phyloP scores from a whole-genome alignment of 129 eudicot genomes.

The Sambucus nigra region DNA sequence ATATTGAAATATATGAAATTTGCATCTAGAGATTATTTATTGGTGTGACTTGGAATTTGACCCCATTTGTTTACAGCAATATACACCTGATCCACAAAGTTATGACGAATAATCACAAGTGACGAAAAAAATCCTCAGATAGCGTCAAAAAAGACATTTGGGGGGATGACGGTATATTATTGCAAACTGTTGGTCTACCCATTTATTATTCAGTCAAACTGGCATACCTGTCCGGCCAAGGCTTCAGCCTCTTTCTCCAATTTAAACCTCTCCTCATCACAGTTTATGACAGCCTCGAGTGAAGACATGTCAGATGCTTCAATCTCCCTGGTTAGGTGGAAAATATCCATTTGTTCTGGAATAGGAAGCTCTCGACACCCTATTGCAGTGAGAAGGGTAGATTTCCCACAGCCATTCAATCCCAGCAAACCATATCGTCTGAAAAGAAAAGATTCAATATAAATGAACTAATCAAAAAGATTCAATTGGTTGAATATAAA shows the following conservation, averaged over 20 bases:
- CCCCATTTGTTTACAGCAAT: too few relatives aligned
- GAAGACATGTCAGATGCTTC: constrained; percentile 98
- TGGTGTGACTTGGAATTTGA: too few relatives aligned
- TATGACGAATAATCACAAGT: too few relatives aligned
- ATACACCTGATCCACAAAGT: too few relatives aligned
- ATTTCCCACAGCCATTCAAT: constrained; percentile 88
- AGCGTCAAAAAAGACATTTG: too few relatives aligned
- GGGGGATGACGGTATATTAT: too few relatives aligned
- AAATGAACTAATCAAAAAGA: neutral
- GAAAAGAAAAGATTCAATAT: constrained; percentile 11
- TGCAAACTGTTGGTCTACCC: too few relatives aligned
- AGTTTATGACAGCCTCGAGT: constrained; percentile 80
- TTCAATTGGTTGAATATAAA: neutral
- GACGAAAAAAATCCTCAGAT: too few relatives aligned
- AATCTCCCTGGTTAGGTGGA: constrained; percentile 81
- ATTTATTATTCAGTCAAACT: neutral
- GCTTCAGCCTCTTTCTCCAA: constrained; percentile 73
- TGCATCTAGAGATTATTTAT: too few relatives aligned
- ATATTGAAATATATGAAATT: too few relatives aligned
- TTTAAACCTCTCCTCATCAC: constrained; percentile 77
- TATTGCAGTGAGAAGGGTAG: constrained; percentile 74
- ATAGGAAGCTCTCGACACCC: constrained; percentile 84
- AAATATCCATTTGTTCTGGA: constrained; percentile 92
- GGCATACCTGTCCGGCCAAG: constrained; percentile 50
- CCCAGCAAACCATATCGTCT: constrained; percentile 95